Conservation (phyloP, 2,329 filamentous ascomycete species). For the Lachnellula willkommii region DNA sequence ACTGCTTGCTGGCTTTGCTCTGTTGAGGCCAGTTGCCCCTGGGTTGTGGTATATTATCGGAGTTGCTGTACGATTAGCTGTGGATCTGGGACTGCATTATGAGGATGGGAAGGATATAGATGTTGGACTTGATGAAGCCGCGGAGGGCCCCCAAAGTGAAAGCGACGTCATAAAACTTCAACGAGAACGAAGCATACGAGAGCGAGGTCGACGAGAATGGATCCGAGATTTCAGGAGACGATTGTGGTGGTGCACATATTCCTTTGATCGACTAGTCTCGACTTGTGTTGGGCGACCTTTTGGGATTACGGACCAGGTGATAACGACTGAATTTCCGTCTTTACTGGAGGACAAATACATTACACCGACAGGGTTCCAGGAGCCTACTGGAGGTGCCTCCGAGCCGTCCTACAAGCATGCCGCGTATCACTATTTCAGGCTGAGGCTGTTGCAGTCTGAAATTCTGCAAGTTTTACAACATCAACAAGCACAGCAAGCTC, state of each 20-base stretch:
- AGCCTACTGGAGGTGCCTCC: conserved; percentile 45
- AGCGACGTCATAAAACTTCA: conserved; percentile 31
- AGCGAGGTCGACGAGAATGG: conserved; percentile 71
- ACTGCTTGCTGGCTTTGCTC: conserved; percentile 82
- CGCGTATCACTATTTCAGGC: conserved; percentile 84
- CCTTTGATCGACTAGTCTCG: conserved; percentile 88
- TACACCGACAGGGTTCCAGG: conserved; percentile 68
- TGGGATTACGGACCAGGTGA: conserved; percentile 90
- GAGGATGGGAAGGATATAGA: conserved; percentile 72
- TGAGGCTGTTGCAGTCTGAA: conserved; percentile 86
- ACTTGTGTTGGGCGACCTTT: conserved; percentile 91
- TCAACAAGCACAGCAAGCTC: conserved; percentile 77
- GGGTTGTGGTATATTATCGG: conserved; percentile 97
- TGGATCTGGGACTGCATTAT: conserved; percentile 87
- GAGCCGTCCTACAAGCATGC: conserved; percentile 84
- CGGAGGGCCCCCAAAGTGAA: conserved; percentile 33
- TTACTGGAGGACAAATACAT: conserved; percentile 84
- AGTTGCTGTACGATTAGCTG: conserved; percentile 81
- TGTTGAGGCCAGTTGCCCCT: conserved; percentile 84
- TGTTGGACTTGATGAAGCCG: conserved; percentile 49
- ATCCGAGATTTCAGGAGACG: conserved; percentile 78
- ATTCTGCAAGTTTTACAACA: conserved; percentile 91
- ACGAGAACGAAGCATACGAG: conserved; percentile 35
- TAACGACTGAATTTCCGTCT: conserved; percentile 92
- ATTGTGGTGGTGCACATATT: conserved; percentile 97